Base-by-base conservation (phyloP, 768 basidiomycete species). In the Rhodotorula paludigena region DNA sequence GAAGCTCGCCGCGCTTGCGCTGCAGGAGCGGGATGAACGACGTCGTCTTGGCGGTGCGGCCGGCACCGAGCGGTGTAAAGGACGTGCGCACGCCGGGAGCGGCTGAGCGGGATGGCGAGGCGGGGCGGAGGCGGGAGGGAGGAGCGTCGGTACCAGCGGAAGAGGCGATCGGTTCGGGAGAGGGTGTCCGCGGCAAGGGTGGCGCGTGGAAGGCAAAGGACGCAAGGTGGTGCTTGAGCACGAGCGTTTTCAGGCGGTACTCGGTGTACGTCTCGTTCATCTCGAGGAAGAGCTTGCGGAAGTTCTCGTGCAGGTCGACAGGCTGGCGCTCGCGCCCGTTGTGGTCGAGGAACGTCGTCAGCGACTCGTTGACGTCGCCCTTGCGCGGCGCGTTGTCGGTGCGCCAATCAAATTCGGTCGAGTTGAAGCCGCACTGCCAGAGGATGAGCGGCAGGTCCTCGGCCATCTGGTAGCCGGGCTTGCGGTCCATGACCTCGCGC, bases 381-480 rank as follows among this genome's bases (percentile, higher is more conserved):
- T 51, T 18, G 21, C 64, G 74, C 5, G 74, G 74, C 3, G 78
- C 77, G 48, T 80, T 81, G 36, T 82, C 84, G 6, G 83, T 85
- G 58, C 85, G 83, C 93, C 94, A 97, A 60, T 81, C 80, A 14
- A 93, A 82, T 45, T 85, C 85, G 25, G 79, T 80, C 35, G 83
- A 83, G 39, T 82, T 79, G 77, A 90, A 97, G 1, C 82, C 85
- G 75, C 92, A 93, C 33, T 90, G 87, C 89, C 92, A 94, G 21
- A 98, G 84, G 78, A 97, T 84, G 45, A 99, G 84, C 2, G 94
- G 93, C 0, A 96, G 82, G 1, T 85, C 87, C 72, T 93, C 89
- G 12, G 92, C 92, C 89, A 98, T 98, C 73, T 89, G 87, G 77
- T 97, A 98, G 55, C 85, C 84, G 5, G 94, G 94, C 77, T 92